Conservation (phyloP, 192 early-diverging fungal species). For the Coemansia sp. region DNA sequence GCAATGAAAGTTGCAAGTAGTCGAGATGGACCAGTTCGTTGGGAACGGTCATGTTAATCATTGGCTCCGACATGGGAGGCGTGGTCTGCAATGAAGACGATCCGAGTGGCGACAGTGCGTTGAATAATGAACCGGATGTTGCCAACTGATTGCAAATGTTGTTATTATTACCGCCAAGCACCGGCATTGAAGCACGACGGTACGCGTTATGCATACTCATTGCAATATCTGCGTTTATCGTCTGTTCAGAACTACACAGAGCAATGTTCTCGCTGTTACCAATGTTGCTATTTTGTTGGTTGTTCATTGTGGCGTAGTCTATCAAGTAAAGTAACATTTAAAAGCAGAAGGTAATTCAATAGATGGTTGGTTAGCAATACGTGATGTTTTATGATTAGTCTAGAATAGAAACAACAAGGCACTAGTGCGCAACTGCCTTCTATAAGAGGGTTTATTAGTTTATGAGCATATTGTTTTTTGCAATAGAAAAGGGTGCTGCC, state of each 20-base stretch:
- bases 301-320: not conserved
- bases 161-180: not conserved
- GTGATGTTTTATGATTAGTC: not conserved
- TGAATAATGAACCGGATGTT: not conserved
- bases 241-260: not conserved
- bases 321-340: not conserved
- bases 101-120: too few relatives aligned
- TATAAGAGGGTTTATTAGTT: too few relatives aligned
- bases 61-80: too few relatives aligned
- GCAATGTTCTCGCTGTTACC: not conserved
- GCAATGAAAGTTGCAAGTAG: too few relatives aligned
- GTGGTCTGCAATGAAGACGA: too few relatives aligned
- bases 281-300: not conserved
- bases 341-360: not conserved
- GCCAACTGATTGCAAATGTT: not conserved
- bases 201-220: not conserved
- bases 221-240: not conserved
- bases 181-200: constrained; percentile 1
- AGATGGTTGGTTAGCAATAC: not conserved
- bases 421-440: too few relatives aligned
- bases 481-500: too few relatives aligned
- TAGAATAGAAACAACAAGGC: too few relatives aligned
- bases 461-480: too few relatives aligned
- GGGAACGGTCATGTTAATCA: too few relatives aligned
- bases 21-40: too few relatives aligned